Conservation (phyloP, 345 rosid genomes). For the Schrenkiella parvula region DNA sequence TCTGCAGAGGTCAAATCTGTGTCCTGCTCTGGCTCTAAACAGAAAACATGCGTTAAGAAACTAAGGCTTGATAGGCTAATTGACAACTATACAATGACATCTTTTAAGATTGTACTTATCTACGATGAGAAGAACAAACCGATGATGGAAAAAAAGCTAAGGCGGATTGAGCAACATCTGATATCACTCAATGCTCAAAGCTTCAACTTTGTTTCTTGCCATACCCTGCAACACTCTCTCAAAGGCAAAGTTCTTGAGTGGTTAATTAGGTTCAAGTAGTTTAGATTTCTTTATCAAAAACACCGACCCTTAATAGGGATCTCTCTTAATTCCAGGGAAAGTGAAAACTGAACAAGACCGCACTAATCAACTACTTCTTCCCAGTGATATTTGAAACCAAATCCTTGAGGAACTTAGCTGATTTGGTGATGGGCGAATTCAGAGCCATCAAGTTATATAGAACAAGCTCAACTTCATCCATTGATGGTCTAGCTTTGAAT, state of each 20-base stretch:
- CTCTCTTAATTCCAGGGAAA: not conserved
- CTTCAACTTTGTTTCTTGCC: not conserved
- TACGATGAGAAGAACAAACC: slow-evolving; percentile 27
- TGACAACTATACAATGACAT: slow-evolving; percentile 47
- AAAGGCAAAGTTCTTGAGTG: slow-evolving; percentile 47
- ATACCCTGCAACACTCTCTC: slow-evolving; percentile 33
- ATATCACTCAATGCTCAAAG: not conserved
- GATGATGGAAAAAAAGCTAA: no score
- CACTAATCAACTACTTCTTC: slow-evolving; percentile 39
- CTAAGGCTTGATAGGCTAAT: slow-evolving; percentile 63
- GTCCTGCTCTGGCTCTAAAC: slow-evolving; percentile 44
- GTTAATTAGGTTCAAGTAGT: not conserved
- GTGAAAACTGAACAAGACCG: not conserved
- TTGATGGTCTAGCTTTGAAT: slow-evolving; percentile 62
- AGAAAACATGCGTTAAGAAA: slow-evolving; percentile 77
- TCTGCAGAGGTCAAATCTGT: slow-evolving; percentile 38
- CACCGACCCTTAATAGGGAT: not conserved
- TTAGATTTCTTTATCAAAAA: not conserved
- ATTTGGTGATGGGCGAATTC: slow-evolving; percentile 82
- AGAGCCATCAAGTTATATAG: slow-evolving; percentile 81
- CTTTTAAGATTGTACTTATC: not conserved
- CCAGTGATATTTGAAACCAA: slow-evolving; percentile 73
- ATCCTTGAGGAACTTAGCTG: slow-evolving; percentile 66
- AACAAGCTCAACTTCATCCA: slow-evolving; percentile 74
- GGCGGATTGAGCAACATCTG: no score